Base-by-base conservation (phyloP, 441 rosid species). In the Arabidopsis lyrata region DNA sequence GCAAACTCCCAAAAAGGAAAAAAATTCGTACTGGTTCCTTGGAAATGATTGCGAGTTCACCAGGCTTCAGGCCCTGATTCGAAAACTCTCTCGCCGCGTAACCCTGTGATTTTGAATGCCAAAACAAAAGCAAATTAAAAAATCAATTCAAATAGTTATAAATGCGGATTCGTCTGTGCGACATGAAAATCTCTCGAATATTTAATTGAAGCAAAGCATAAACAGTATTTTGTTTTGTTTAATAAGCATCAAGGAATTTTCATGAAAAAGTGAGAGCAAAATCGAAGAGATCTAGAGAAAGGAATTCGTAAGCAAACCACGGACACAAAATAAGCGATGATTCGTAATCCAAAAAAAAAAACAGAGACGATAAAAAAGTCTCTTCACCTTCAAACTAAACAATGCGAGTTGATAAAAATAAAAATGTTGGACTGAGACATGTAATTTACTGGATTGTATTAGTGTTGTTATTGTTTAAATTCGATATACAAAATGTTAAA, bases 41-140 rank as follows among this genome's bases (percentile, higher is more conserved):
- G 50, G 50, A 45, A 45, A 45, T 45, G 50, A 45, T 45, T 45
- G 50, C 50, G 3, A 45, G 50, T 45, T 45, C 50, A 45, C 50
- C 50, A 45, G 50, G 50, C 22, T 45, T 45, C 10, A 45, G 50
- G 10, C 50, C 50, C 22, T 45, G 50, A 8, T 45, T 45, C 1
- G 9, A 2, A 16, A 45, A 45, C 22, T 45, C 50, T 45, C 50
- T 45, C 9, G 50, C 50, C 22, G 50, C 50, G 4, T 45, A 45
- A 45, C 50, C 50, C 50, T 45, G 50, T 45, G 10, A 45, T 15
- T 15, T 9, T 11, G 6, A 45, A 44, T 44, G 48, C 48, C 50
- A 15, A 15, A 42, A 42, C 6, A n/a, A n/a, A 41, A 41, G 3
- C 12, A 41, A 41, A 41, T n/a, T n/a, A 12, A 42, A 42, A 14